Evolutionary conservation across 176 grass and related monocot species (phyloP).

Genomic region (Carex scoparia): DNA sequence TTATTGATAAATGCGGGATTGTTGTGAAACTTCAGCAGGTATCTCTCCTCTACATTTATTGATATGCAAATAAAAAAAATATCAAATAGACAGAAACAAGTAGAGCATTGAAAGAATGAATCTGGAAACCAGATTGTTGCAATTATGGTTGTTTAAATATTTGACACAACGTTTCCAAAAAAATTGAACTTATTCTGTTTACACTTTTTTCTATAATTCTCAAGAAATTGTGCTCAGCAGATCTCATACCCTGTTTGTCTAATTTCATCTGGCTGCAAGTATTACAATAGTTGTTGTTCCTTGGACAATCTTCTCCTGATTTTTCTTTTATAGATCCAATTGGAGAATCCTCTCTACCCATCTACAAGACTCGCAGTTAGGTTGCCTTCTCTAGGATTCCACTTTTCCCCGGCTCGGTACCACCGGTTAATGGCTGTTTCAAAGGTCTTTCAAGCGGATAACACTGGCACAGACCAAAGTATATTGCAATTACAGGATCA

Average conservation of each 20-base stretch:
- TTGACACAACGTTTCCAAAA: background rate
- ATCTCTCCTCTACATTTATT: background rate
- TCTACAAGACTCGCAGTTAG: constrained; percentile 83
- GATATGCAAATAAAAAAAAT: background rate
- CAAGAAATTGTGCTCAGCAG: background rate
- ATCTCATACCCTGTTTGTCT: background rate
- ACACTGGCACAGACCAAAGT: constrained; percentile 38
- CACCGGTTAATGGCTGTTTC: constrained; percentile 88
- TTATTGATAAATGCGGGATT: constrained; percentile 95
- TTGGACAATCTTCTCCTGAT: constrained; percentile 6
- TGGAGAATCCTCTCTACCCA: constrained; percentile 77
- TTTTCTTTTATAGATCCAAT: constrained; percentile 54
- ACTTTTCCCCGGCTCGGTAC: constrained; percentile 95
- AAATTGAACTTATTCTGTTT: background rate
- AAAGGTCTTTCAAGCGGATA: constrained; percentile 70
- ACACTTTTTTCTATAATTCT: background rate
- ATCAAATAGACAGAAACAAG: background rate
- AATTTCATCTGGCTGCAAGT: background rate
- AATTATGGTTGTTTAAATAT: background rate
- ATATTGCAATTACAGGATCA: constrained; percentile 66
- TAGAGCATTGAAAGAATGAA: constrained; percentile 9
- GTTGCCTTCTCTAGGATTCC: constrained; percentile 88
- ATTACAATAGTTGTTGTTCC: constrained; percentile 19
- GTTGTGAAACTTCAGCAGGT: constrained; percentile 96
- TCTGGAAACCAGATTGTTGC: background rate